These are phyloP conservation scores for Paramecium sexaurelia DNA, from an alignment of 73 alveolate genomes.

Conservation along the genomic window DNA sequence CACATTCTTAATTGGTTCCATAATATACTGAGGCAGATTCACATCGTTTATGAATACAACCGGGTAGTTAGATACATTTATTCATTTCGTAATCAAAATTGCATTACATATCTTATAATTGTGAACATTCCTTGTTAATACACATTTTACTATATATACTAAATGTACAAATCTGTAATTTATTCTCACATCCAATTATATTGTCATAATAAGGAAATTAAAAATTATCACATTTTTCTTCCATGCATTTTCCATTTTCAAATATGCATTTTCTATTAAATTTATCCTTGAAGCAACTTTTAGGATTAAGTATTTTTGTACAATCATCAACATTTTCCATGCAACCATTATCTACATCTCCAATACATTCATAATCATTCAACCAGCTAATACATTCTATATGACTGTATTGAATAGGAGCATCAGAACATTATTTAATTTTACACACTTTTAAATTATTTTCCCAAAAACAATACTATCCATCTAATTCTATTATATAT, in stretches of 20 bases:
- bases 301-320: not conserved
- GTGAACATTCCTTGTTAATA: not conserved
- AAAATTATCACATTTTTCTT: not conserved
- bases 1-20: not conserved
- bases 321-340: not conserved
- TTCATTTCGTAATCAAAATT: not conserved
- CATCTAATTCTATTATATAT: not conserved
- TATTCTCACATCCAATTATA: not conserved
- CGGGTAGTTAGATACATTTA: not conserved
- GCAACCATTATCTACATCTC: not conserved
- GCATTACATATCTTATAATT: not conserved
- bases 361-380: not conserved
- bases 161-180: not conserved
- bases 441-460: not conserved
- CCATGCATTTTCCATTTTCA: not conserved
- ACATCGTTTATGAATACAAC: not conserved
- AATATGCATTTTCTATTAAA: not conserved
- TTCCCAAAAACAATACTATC: not conserved
- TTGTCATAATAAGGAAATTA: not conserved
- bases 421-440: not conserved
- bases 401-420: not conserved
- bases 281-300: not conserved
- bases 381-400: not conserved
- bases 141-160: not conserved
- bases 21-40: not conserved